Base-by-base conservation (phyloP, 2,329 filamentous ascomycete genomes). In the Dactylellina sp. region DNA sequence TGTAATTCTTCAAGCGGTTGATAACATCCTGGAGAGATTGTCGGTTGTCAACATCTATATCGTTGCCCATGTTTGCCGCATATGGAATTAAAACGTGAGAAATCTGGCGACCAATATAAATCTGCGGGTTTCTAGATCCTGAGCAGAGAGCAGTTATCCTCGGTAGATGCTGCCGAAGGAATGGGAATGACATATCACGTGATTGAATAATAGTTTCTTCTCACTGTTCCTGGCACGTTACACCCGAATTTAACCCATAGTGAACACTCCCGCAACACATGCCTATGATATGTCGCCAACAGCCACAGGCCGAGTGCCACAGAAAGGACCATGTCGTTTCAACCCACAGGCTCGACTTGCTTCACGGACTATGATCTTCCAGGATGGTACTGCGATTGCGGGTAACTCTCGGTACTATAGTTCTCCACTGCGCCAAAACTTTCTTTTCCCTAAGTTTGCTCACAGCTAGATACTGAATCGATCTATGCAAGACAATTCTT, bases 1-100 rank as follows among this genome's bases (percentile, higher is more conserved):
- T 74, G 56, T 74, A 74, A 25, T 62, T 66, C 56, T 65, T 74
- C 47, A 74, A 32, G 9, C 70, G 61, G 28, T 35, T 66, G 55
- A 74, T 62, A 39, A 61, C 40, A 24, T 66, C 70, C 40, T 74
- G 70, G 11, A 74, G 39, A 49, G 55, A 18, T 37, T 74, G 66
- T 6, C 40, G 61, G 40, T 32, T 50, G 39, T 66, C 61, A 22
- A 9, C 47, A 24, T 62, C 61, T 22, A 44, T 56, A 46, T 56
- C 49, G 49, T 22, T 56, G 9, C 50, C 42, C 68, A 74, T 74
- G 18, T 24, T 44, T 65, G 42, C 46, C 44, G 50, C 40, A 61
- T 66, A 49, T 7, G 60, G 32, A 28, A 56, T 52, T 28, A 40
- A 55, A 22, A 44, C n/a, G 14, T 39, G 25, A 18, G 11, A 44